Evolutionary conservation across 306 rosid genomes (phyloP).

Genomic region (Ziziphus jujuba): DNA sequence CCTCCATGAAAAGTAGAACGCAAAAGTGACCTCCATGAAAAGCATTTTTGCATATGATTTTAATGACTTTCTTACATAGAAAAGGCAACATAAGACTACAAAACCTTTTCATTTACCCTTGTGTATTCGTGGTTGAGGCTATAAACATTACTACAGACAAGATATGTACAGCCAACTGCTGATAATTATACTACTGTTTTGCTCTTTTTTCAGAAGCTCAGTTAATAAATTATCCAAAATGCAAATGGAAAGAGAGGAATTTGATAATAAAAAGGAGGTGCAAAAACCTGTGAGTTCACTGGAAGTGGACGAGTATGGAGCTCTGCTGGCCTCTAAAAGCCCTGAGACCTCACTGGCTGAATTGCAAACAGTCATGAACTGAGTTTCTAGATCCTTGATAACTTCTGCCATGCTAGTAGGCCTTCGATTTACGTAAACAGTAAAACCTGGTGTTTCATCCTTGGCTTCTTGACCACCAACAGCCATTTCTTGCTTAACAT

Average conservation of each 20-base stretch:
- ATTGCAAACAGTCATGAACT: constrained; percentile 61
- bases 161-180: too few species aligned
- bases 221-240: not conserved
- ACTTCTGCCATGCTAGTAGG: constrained; percentile 89
- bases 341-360: constrained; percentile 75
- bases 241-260: not conserved
- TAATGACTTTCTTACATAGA: too few species aligned
- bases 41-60: not conserved
- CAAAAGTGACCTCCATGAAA: not conserved
- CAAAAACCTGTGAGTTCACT: constrained; percentile 72
- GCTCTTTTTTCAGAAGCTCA: not conserved
- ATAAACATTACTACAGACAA: too few species aligned
- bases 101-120: too few species aligned
- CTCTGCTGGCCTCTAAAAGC: constrained; percentile 70
- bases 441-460: constrained; percentile 78
- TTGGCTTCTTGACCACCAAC: constrained; percentile 41
- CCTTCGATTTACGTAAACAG: constrained; percentile 73
- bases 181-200: too few species aligned
- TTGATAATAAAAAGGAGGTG: constrained; percentile 1
- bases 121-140: too few species aligned
- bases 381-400: constrained; percentile 72
- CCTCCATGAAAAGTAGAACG: not conserved
- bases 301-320: constrained; percentile 46
- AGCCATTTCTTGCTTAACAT: constrained; percentile 47
- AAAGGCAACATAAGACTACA: too few species aligned